Base-by-base conservation (phyloP, 2,329 filamentous ascomycete species). In the Emericellopsis atlantica region DNA sequence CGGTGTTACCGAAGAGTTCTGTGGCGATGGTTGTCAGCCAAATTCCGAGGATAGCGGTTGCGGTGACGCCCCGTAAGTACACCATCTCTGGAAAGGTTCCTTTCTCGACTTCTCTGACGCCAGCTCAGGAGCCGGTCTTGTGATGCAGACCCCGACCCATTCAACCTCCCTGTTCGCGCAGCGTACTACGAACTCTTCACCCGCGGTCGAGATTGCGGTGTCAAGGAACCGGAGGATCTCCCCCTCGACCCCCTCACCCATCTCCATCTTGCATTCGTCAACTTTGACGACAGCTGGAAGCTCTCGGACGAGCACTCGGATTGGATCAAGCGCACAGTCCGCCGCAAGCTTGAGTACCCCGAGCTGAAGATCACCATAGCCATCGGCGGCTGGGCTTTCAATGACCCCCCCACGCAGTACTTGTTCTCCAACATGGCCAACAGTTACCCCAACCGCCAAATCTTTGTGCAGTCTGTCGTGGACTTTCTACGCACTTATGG, bases 321-420 rank as follows among this genome's bases (percentile, higher is more conserved):
- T 15, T 7, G 22, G 2, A 54, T 48, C 40, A 16, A 21, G 3
- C 37, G 57, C 2, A 10, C 37, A 50, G 58, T 56, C 0, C 43
- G 33, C 1, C 22, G 64, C 3, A 62, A 65, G 47, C n/a, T 39
- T 6, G 36, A 39, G 12, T 51, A 53, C 32, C 37, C 46, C 0
- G 45, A 40, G 3, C 48, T 66, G 1, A 51, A 64, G 42, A 50
- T 52, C 0, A 50, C 53, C 16, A 47, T 67, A 12, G 46, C 56
- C 3, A 16, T 70, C 6, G 66, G 66, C 1, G 67, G 67, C 0
- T 69, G 62, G 61, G 51, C 54, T 0, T 62, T 63, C 40, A 59
- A 46, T 35, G 45, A 49, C 12, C 45, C 37, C 15, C 22, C 51
- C n/a, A 53, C 49, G 1, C 16, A 41, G 0, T 29, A 49, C 3